Evolutionary conservation across 2,329 filamentous ascomycete genomes (phyloP).

Genomic region (Penicillium sp.): DNA sequence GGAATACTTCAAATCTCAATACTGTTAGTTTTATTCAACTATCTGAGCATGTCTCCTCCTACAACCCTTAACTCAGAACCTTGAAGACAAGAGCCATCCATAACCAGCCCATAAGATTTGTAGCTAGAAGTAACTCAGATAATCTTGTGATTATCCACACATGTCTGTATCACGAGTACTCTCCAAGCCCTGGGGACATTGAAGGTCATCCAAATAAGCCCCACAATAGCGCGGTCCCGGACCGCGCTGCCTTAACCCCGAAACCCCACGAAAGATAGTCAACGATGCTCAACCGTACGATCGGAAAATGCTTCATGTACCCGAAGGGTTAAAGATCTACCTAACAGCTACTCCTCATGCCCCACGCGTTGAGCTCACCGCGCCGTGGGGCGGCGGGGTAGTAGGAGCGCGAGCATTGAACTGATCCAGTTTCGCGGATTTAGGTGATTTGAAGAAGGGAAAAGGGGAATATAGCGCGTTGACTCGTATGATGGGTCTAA

Average conservation of each 20-base stretch:
- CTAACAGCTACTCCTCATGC: constrained; percentile 6
- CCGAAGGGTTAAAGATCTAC: neutral
- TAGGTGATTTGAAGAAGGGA: neutral
- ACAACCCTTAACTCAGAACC: neutral
- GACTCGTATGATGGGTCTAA: neutral
- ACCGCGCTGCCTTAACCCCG: constrained; percentile 1
- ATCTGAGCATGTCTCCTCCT: neutral
- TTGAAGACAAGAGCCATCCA: neutral
- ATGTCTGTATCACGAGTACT: neutral
- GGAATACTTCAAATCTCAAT: neutral
- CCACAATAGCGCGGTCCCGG: constrained; percentile 4
- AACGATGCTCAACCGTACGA: neutral
- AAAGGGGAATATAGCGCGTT: neutral
- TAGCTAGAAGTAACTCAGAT: neutral
- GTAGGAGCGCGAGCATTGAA: constrained; percentile 4
- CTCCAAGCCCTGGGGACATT: neutral
- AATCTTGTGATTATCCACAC: neutral
- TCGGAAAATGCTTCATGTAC: neutral
- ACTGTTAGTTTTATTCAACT: neutral
- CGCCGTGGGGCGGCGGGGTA: neutral
- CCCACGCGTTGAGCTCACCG: neutral
- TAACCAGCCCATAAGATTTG: neutral
- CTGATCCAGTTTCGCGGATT: neutral
- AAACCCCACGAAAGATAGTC: constrained; percentile 1
- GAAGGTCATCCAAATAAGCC: neutral